Conservation (phyloP, 768 basidiomycete genomes). For the Mycena vulgaris region DNA sequence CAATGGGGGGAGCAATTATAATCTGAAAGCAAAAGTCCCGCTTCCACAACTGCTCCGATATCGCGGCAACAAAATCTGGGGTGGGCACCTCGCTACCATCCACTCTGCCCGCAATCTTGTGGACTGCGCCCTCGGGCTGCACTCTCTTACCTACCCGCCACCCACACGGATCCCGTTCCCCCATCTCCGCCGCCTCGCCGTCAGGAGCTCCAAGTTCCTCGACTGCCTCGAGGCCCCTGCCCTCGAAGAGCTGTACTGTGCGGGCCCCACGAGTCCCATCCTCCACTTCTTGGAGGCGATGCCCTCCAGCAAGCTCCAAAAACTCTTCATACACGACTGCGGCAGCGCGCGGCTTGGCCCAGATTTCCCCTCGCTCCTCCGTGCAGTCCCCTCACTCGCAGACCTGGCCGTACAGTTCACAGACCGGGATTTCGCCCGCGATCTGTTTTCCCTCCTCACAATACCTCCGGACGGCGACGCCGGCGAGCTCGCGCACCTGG, state of each 20-base stretch:
- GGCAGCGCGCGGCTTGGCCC: not conserved
- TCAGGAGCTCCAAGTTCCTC: not conserved
- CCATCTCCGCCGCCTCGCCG: not conserved
- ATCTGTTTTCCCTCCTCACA: too few relatives aligned
- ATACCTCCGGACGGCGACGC: not conserved
- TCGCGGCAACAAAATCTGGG: not conserved
- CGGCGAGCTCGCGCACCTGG: not conserved
- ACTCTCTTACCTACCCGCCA: not conserved
- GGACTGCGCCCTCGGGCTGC: not conserved
- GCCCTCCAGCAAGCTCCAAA: not conserved
- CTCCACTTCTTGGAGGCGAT: not conserved
- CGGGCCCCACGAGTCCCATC: not conserved
- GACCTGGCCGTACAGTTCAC: not conserved
- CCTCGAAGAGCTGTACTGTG: slow-evolving; percentile 18
- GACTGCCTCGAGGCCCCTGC: slow-evolving; percentile 15
- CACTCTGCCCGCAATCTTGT: not conserved
- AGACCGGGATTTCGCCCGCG: not conserved
- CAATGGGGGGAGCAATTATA: not conserved
- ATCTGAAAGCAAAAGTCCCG: not conserved
- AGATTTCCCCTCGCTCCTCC: not conserved
- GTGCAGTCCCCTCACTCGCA: not conserved
- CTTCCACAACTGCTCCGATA: not conserved
- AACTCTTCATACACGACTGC: not conserved
- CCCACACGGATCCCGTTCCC: not conserved
- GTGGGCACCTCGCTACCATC: not conserved